These are phyloP conservation scores for Talaromyces islandicus DNA, from an alignment of 2,329 filamentous ascomycete genomes.

Conservation along the genomic window DNA sequence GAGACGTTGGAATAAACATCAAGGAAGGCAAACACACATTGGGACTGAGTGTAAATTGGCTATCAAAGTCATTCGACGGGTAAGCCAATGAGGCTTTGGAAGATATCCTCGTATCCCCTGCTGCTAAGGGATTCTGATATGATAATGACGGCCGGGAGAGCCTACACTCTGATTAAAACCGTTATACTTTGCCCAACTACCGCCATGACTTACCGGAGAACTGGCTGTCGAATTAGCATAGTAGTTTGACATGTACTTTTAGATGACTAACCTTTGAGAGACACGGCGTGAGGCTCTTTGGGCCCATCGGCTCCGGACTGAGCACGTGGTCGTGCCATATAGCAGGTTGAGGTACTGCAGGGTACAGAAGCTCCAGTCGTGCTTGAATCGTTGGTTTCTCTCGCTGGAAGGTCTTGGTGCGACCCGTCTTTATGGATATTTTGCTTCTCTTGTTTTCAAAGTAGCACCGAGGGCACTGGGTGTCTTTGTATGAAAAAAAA, in stretches of 20 bases:
- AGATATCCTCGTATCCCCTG: constrained; percentile 45
- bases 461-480: neutral
- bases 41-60: constrained; percentile 52
- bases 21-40: constrained; percentile 31
- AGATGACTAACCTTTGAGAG: constrained; percentile 57
- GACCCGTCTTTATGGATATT: neutral
- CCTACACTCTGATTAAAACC: constrained; percentile 38
- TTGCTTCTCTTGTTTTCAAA: neutral
- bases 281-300: constrained; percentile 74
- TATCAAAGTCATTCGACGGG: constrained; percentile 45
- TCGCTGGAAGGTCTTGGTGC: neutral
- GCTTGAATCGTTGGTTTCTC: neutral
- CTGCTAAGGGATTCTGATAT: constrained; percentile 39
- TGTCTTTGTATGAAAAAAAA: neutral
- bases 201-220: constrained; percentile 31
- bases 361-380: neutral
- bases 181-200: neutral
- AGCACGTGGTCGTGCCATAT: constrained; percentile 39
- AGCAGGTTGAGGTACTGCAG: neutral
- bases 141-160: constrained; percentile 63
- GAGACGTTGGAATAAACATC: neutral
- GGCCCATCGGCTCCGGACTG: constrained; percentile 37
- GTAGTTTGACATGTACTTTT: neutral
- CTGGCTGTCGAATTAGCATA: constrained; percentile 14
- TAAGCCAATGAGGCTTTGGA: constrained; percentile 70